A percentile compares a stretch with the other conserved stretches of the same genome.
Conservation (phyloP, 768 basidiomycete species). For the Pleurotus platypus region DNA sequence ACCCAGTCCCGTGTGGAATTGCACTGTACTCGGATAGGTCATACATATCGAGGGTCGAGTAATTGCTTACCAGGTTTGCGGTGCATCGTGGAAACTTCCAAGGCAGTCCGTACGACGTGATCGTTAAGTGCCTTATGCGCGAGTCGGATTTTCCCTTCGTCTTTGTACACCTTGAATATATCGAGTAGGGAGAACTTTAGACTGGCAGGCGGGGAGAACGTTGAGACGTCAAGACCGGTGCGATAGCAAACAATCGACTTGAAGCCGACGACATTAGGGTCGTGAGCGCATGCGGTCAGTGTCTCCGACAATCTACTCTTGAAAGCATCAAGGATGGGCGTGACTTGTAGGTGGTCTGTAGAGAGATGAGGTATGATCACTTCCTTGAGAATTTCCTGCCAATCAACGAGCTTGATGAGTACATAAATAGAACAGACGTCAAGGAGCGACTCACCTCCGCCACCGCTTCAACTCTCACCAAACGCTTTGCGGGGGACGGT, state of each 20-base stretch:
- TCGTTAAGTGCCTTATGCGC: constrained; percentile 66
- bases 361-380: constrained; percentile 18
- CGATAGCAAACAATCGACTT: constrained; percentile 80
- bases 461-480: constrained; percentile 65
- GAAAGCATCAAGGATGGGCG: constrained; percentile 27
- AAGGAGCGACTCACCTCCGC: constrained; percentile 54
- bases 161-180: constrained; percentile 30
- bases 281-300: constrained; percentile 34
- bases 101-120: constrained; percentile 50
- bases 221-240: constrained; percentile 60
- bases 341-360: constrained; percentile 13
- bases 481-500: constrained; percentile 46
- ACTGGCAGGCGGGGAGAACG: constrained; percentile 20
- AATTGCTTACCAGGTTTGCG: constrained; percentile 55
- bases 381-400: constrained; percentile 27
- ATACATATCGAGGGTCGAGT: neutral
- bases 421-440: neutral
- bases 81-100: constrained; percentile 47
- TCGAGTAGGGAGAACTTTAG: constrained; percentile 27
- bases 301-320: constrained; percentile 26
- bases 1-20: constrained; percentile 83
- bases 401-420: constrained; percentile 20
- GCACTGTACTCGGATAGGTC: constrained; percentile 41
- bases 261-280: constrained; percentile 58
- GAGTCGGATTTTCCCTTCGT: constrained; percentile 43